Evolutionary conservation across 2,329 filamentous ascomycete species (phyloP).

Genomic region (Claviceps sorghi): DNA sequence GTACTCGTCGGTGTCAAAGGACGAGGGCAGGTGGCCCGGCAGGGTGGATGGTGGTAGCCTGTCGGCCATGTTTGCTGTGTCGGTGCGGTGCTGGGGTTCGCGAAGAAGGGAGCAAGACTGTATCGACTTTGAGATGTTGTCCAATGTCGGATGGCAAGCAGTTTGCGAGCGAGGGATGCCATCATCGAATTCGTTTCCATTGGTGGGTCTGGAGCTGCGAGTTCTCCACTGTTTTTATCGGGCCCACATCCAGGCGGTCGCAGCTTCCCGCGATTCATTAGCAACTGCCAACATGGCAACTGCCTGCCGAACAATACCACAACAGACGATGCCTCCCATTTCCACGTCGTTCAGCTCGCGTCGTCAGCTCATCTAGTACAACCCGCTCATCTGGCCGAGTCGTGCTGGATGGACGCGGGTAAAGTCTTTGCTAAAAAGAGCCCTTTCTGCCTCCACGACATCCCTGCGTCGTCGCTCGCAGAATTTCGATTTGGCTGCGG

Average conservation of each 20-base stretch:
- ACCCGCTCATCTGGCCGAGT: not conserved
- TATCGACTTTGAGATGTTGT: not conserved
- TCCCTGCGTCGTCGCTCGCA: not conserved
- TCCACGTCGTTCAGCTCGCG: not conserved
- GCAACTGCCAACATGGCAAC: not conserved
- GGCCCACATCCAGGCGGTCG: not conserved
- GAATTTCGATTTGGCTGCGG: not conserved
- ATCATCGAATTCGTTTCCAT: slow-evolving; percentile 2
- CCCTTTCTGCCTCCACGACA: not conserved
- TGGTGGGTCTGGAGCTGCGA: not conserved
- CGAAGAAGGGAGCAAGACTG: not conserved
- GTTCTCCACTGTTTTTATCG: not conserved
- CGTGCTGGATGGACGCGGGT: too few species aligned
- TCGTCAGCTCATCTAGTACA: not conserved
- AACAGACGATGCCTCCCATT: not conserved
- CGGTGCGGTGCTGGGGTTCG: slow-evolving; percentile 2
- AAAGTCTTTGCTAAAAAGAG: not conserved
- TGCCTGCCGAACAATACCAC: too few species aligned
- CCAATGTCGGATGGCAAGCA: not conserved
- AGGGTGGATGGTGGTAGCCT: slow-evolving; percentile 15
- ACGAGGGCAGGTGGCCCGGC: slow-evolving; percentile 53
- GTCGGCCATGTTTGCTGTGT: slow-evolving; percentile 18
- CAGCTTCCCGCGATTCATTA: not conserved
- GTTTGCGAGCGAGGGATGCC: not conserved
- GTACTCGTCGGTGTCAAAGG: slow-evolving; percentile 63